Evolutionary conservation across 257 asterid species (phyloP), one percentile per base, ranked within the genome.

Genomic region (Nyctanthes arbortristis): DNA sequence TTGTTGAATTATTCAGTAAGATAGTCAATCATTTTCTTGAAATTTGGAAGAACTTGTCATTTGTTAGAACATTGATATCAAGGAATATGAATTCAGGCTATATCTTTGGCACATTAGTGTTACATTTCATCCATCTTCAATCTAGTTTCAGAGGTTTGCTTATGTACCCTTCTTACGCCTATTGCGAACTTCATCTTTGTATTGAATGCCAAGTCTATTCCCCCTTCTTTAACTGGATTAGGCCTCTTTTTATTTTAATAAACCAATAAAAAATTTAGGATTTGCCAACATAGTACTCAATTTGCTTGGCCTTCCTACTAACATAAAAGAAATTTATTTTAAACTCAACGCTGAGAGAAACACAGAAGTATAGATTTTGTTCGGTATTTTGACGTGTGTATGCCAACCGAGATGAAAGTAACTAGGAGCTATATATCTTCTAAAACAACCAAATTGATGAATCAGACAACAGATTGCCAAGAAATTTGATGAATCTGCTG

Each of bases 1-100:
- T 45, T 16, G 25, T 45, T 45, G 55, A 45, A 45, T n/a, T 45
- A 5, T 18, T 45, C 16, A 5, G 54, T 43, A 43, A 45, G 25
- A n/a, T 45, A n/a, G 55, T 45, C 55, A n/a, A 45, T 45, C 22
- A 49, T 49, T 49, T 49, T 49, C 58, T 49, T 22, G 58, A 45
- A 22, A 49, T 18, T 20, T 12, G 22, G 58, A 49, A 20, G 27
- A 49, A 20, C 29, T 20, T 29, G 1, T 22, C 22, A 1, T n/a
- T 43, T n/a, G 58, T 49, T 20, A 8, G 58, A 20, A 49, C 58
- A 49, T 49, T 18, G 20, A 20, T 49, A 22, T 49, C 58, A 49
- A 7, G 5, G 29, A 49, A 29, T 49, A 8, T 49, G 58, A 12
- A 11, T 36, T 36, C n/a, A n/a, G n/a, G n/a, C n/a, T 14, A 66